phyloP scores from a whole-genome alignment of 129 eudicot species.

The Heracleum sosnowskyi region DNA sequence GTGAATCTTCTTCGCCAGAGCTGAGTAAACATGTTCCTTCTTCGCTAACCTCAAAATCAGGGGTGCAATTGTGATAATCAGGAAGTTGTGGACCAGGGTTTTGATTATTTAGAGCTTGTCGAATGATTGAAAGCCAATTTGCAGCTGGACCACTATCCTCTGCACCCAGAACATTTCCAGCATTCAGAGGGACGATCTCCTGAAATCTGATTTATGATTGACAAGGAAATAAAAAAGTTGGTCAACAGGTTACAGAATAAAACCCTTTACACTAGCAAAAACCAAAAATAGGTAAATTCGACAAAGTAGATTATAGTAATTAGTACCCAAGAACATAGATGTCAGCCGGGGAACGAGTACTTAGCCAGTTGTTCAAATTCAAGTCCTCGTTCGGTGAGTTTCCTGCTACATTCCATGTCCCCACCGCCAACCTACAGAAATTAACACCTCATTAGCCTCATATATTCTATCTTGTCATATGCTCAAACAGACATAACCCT shows the following conservation, averaged over 20 bases:
- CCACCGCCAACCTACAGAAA: conserved; percentile 59
- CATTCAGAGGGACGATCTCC: conserved; percentile 87
- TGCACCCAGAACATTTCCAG: conserved; percentile 80
- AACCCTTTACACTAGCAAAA: background rate
- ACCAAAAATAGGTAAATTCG: background rate
- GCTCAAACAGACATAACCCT: background rate
- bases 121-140: conserved; percentile 66
- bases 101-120: conserved; percentile 44
- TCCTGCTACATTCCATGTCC: conserved; percentile 98
- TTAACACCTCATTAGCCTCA: background rate
- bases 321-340: conserved; percentile 87
- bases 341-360: conserved; percentile 51
- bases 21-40: conserved; percentile 7
- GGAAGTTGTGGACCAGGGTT: conserved; percentile 17
- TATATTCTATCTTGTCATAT: background rate
- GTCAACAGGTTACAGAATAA: background rate
- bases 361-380: conserved; percentile 54
- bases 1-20: conserved; percentile 5
- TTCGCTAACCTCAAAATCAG: background rate
- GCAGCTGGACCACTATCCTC: conserved; percentile 71
- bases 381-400: conserved; percentile 53
- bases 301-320: background rate
- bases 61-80: conserved; percentile 17
- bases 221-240: conserved; percentile 12
- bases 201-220: conserved; percentile 53